Percentiles rank a stretch among this genome's conserved stretches.
phyloP scores from a whole-genome alignment of 345 rosid species.

The Heritiera fomes region DNA sequence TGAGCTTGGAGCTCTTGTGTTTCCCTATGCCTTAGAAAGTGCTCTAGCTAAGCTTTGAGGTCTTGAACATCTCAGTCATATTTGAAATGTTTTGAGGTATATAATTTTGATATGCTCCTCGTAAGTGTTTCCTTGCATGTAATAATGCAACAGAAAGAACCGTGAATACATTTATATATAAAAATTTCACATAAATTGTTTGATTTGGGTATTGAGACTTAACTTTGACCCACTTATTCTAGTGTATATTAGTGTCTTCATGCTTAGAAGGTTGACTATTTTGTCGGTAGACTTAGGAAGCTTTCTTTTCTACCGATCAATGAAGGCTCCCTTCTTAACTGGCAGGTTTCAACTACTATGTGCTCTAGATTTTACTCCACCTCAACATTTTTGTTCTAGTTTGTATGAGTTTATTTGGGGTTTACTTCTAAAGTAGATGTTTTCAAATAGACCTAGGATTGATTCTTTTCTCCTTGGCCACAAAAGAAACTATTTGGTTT shows the following conservation, averaged over 20 bases:
- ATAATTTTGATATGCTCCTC: neutral
- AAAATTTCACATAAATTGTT: neutral
- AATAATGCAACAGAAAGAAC: neutral
- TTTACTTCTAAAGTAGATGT: neutral
- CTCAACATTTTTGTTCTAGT: neutral
- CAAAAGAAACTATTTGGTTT: neutral
- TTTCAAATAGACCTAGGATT: neutral
- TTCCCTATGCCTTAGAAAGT: constrained; percentile 1
- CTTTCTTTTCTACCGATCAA: neutral
- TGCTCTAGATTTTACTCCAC: neutral
- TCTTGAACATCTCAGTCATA: neutral
- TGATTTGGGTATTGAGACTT: neutral
- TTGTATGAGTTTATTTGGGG: neutral
- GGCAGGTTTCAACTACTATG: neutral
- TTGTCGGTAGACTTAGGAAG: neutral
- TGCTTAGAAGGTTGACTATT: neutral
- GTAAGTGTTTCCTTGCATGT: neutral
- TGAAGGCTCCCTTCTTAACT: neutral
- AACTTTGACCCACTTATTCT: neutral
- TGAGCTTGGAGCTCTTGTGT: neutral
- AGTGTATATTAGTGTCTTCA: neutral
- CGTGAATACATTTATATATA: neutral
- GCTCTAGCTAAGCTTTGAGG: neutral
- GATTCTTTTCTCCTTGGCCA: neutral
- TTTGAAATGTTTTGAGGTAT: neutral